Conservation (phyloP, 2,329 filamentous ascomycete species). For the Colletotrichum filicis region DNA sequence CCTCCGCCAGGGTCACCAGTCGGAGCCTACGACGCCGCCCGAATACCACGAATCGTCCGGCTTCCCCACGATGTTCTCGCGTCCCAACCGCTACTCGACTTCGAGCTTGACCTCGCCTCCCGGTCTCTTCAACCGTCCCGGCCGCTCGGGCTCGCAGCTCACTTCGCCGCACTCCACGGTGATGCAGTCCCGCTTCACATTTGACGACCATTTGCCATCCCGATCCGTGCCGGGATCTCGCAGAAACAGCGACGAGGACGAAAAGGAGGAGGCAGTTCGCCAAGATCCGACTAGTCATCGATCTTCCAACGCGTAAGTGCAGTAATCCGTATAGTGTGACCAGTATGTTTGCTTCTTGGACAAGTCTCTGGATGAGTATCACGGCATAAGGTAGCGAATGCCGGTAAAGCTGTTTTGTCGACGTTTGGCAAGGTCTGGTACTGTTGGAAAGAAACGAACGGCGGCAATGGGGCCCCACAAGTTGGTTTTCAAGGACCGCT, state of each 20-base stretch:
- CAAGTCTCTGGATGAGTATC: slow-evolving; percentile 21
- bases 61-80: slow-evolving; percentile 83
- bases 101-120: slow-evolving; percentile 88
- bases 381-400: neutral
- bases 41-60: slow-evolving; percentile 83
- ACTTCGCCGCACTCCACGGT: slow-evolving; percentile 79
- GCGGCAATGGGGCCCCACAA: neutral
- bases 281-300: slow-evolving; percentile 78
- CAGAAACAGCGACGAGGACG: slow-evolving; percentile 91
- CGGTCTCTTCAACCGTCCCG: slow-evolving; percentile 77
- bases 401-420: neutral
- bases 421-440: neutral
- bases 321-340: neutral
- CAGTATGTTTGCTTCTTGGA: slow-evolving; percentile 10
- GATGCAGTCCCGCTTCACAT: slow-evolving; percentile 67
- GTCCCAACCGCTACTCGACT: slow-evolving; percentile 88
- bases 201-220: slow-evolving; percentile 76
- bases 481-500: neutral
- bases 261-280: slow-evolving; percentile 80
- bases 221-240: slow-evolving; percentile 88
- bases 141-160: slow-evolving; percentile 81
- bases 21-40: slow-evolving; percentile 94
- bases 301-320: slow-evolving; percentile 81
- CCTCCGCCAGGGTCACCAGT: slow-evolving; percentile 81
- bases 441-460: neutral